Percentiles rank a stretch among this genome's conserved stretches.
These are phyloP conservation scores for Colletotrichum plurivorum DNA, from an alignment of 2,329 filamentous ascomycete genomes.

Conservation along the genomic window DNA sequence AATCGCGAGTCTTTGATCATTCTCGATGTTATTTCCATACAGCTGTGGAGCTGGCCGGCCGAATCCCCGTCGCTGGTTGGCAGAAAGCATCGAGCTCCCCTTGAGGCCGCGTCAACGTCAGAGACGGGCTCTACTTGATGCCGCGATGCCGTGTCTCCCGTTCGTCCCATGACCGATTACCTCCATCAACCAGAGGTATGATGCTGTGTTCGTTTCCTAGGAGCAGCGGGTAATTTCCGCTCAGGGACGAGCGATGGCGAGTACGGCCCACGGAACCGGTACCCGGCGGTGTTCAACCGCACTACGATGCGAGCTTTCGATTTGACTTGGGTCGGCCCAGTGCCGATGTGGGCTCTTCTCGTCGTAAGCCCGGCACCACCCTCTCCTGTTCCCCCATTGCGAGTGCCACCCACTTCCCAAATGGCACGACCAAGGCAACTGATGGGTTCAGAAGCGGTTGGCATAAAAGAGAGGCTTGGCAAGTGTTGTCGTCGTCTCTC, in stretches of 20 bases:
- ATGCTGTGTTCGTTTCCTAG: not conserved
- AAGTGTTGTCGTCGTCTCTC: not conserved
- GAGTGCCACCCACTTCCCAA: not conserved
- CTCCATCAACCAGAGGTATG: too few relatives aligned
- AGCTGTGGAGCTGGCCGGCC: not conserved
- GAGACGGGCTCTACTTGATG: not conserved
- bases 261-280: not conserved
- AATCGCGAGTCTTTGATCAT: not conserved
- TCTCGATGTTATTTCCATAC: not conserved
- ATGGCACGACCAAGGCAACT: not conserved
- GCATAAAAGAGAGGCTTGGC: conserved; percentile 3
- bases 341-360: conserved; percentile 12
- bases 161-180: not conserved
- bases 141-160: not conserved
- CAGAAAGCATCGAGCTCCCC: not conserved
- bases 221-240: not conserved
- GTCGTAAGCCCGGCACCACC: conserved; percentile 28
- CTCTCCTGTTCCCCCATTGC: not conserved
- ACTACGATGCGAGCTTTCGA: too few relatives aligned
- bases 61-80: not conserved
- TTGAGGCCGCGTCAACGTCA: conserved; percentile 1
- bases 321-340: not conserved
- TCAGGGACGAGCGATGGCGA: not conserved
- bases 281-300: not conserved
- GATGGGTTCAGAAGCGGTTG: not conserved